These are phyloP conservation scores for Saccharomycopsis fibuligera DNA, from an alignment of 805 yeast species.

Conservation along the genomic window DNA sequence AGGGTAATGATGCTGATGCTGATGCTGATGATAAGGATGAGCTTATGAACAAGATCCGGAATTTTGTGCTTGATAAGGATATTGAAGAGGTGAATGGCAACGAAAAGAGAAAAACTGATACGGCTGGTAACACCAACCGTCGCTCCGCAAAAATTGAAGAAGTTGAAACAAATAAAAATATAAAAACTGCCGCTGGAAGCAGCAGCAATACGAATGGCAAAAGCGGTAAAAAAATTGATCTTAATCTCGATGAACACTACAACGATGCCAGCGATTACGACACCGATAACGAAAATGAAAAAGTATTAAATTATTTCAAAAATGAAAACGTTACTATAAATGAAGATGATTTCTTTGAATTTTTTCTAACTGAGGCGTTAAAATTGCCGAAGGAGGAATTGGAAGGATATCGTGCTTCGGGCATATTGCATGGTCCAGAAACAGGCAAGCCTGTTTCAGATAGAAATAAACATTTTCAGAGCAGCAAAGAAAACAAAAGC, in stretches of 20 bases:
- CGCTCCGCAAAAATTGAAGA: not conserved
- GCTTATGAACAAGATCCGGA: slow-evolving; percentile 2
- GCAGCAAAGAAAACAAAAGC: not conserved
- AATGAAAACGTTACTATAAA: slow-evolving; percentile 40
- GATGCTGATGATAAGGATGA: slow-evolving; percentile 18
- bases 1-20: too few relatives aligned
- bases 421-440: too few relatives aligned
- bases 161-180: not conserved
- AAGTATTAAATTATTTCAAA: slow-evolving; percentile 28
- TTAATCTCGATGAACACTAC: slow-evolving; percentile 6
- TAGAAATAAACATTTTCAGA: too few relatives aligned
- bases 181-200: not conserved
- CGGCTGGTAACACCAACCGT: too few relatives aligned
- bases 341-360: slow-evolving; percentile 68
- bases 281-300: slow-evolving; percentile 24
- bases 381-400: slow-evolving; percentile 42
- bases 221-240: not conserved
- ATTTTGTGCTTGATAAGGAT: slow-evolving; percentile 16
- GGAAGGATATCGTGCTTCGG: slow-evolving; percentile 28
- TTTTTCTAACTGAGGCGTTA: slow-evolving; percentile 48
- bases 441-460: too few relatives aligned
- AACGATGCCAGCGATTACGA: slow-evolving; percentile 22
- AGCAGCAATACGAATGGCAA: too few relatives aligned
- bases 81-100: too few relatives aligned
- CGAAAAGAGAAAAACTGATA: too few relatives aligned